Base-by-base conservation (phyloP, 2,329 filamentous ascomycete genomes). In the Aspergillus hiratsukae region DNA sequence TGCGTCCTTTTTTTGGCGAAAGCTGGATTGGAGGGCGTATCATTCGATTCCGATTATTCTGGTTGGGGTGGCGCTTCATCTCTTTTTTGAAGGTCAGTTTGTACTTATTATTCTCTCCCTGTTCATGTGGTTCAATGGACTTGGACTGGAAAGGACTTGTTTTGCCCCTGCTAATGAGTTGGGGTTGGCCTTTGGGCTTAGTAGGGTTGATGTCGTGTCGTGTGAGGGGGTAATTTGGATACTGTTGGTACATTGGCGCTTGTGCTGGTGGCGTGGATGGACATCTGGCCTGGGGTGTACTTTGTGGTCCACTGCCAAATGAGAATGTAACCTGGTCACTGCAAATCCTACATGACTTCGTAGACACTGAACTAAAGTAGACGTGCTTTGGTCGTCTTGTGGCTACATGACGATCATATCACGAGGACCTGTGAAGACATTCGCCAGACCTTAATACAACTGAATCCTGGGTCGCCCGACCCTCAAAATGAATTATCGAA, bases 1-100 rank as follows among this genome's bases (percentile, higher is more conserved):
- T 92, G 80, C 81, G 77, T 71, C 73, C 58, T 63, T 65, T 66
- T 73, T 70, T 72, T 69, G 68, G 69, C 69, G 70, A 40, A 56
- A 49, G 53, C 57, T 43, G 31, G 54, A 57, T 61, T 69, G 68
- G 74, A 72, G 64, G 65, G 75, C 71, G 78, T 81, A 87, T 86
- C 81, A 91, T 90, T 90, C 88, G 87, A 92, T 91, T 91, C 89
- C 87, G 88, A 91, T 92, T 87, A 91, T 85, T 90, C 87, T 88
- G 87, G 82, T 83, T 85, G 83, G 87, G 87, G 85, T 83, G 87
- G 84, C 85, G 86, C 84, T 87, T 87, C 83, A 78, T 59, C 60
- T 72, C 73, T 73, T 77, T 77, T 78, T 73, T 64, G 62, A 60
- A 77, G 73, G 80, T 83, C 69, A 77, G 82, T 83, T 60, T 60